phyloP scores from a whole-genome alignment of 2,329 filamentous ascomycete species.

The Fusarium albidum region DNA sequence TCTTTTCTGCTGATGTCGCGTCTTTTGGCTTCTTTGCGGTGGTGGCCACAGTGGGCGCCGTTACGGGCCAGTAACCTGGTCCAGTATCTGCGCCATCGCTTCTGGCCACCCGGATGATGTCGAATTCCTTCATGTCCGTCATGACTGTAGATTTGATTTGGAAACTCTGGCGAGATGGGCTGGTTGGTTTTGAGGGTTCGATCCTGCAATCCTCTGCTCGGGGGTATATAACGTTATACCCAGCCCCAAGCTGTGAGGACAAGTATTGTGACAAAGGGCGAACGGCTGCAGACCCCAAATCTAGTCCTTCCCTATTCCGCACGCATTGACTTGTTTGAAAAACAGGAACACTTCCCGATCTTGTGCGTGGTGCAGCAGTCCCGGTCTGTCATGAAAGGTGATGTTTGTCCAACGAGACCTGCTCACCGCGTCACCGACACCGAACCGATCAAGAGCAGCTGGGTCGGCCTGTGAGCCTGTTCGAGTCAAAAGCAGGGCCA shows the following conservation, averaged over 20 bases:
- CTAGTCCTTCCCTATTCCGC: too few relatives aligned
- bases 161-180: too few relatives aligned
- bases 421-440: constrained; percentile 4
- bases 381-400: constrained; percentile 1
- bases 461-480: not conserved
- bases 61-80: constrained; percentile 54
- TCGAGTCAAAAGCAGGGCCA: not conserved
- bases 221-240: not conserved
- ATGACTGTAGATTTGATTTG: constrained; percentile 26
- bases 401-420: not conserved
- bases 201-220: too few relatives aligned
- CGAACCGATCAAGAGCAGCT: not conserved
- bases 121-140: constrained; percentile 50
- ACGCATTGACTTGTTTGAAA: too few relatives aligned
- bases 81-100: constrained; percentile 57
- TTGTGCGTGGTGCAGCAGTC: too few relatives aligned
- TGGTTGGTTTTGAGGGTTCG: too few relatives aligned
- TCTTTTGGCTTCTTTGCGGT: constrained; percentile 51
- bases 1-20: constrained; percentile 42
- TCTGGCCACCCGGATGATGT: constrained; percentile 52
- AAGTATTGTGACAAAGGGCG: too few relatives aligned
- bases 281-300: too few relatives aligned
- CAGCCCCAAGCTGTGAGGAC: not conserved
- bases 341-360: too few relatives aligned
- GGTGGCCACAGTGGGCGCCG: constrained; percentile 36